Conservation (phyloP, 2,329 filamentous ascomycete genomes). For the Ophiostoma ulmi region DNA sequence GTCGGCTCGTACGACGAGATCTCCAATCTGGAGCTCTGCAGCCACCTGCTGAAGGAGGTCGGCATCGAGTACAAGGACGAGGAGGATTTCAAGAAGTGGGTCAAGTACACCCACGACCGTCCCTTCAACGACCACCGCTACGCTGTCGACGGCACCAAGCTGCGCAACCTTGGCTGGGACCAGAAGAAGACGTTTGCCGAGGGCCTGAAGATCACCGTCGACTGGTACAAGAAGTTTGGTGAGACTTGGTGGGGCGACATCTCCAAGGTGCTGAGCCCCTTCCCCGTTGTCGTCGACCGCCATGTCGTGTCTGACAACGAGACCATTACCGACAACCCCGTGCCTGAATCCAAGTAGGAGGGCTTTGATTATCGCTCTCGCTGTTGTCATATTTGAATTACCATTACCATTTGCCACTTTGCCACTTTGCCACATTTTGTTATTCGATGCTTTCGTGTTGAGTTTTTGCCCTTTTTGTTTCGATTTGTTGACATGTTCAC, state of each 20-base stretch:
- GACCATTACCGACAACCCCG: slow-evolving; percentile 34
- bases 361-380: neutral
- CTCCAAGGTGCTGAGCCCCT: slow-evolving; percentile 61
- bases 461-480: neutral
- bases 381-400: neutral
- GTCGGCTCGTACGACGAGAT: slow-evolving; percentile 74
- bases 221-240: slow-evolving; percentile 64
- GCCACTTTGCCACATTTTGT: neutral
- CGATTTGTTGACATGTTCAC: neutral
- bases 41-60: slow-evolving; percentile 59
- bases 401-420: neutral
- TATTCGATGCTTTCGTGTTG: neutral
- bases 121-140: slow-evolving; percentile 74
- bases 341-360: slow-evolving; percentile 25
- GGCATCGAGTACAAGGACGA: slow-evolving; percentile 47
- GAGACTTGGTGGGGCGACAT: slow-evolving; percentile 70
- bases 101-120: slow-evolving; percentile 70
- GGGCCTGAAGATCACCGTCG: slow-evolving; percentile 59
- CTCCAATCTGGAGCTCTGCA: slow-evolving; percentile 66
- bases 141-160: slow-evolving; percentile 64
- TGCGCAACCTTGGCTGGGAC: slow-evolving; percentile 62
- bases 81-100: slow-evolving; percentile 56
- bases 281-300: slow-evolving; percentile 54
- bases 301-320: slow-evolving; percentile 52
- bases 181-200: slow-evolving; percentile 61